Evolutionary conservation across 2,329 filamentous ascomycete species (phyloP).

Genomic region (Ophiostoma australiae): DNA sequence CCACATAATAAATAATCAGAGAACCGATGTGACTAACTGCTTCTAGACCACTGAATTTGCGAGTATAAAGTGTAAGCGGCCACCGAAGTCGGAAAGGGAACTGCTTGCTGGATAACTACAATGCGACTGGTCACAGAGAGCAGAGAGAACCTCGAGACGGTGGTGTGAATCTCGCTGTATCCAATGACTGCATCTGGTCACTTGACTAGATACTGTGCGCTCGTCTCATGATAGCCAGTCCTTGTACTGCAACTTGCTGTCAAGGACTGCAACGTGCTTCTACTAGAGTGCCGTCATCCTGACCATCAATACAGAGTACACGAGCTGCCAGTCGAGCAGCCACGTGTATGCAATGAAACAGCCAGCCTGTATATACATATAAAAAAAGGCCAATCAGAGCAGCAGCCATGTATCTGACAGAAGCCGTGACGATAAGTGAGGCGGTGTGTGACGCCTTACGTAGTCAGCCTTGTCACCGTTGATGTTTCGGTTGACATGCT

Average conservation of each 20-base stretch:
- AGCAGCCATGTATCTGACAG: background rate
- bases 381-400: too few species aligned
- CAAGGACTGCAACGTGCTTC: background rate
- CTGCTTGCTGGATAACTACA: background rate
- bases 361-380: background rate
- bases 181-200: background rate
- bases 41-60: background rate
- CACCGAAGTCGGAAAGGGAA: background rate
- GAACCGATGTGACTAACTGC: background rate
- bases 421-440: background rate
- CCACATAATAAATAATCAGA: background rate
- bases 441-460: background rate
- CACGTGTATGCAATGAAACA: constrained; percentile 10
- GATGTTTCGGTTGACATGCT: background rate
- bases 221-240: background rate
- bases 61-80: background rate
- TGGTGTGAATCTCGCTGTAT: background rate
- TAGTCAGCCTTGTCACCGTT: background rate
- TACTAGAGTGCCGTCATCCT: background rate
- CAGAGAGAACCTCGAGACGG: background rate
- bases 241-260: background rate
- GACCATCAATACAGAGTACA: background rate
- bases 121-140: background rate
- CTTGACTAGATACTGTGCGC: background rate
- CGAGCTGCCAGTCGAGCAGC: background rate